Evolutionary conservation across 306 rosid genomes (phyloP).

Genomic region (Fagus crenata): DNA sequence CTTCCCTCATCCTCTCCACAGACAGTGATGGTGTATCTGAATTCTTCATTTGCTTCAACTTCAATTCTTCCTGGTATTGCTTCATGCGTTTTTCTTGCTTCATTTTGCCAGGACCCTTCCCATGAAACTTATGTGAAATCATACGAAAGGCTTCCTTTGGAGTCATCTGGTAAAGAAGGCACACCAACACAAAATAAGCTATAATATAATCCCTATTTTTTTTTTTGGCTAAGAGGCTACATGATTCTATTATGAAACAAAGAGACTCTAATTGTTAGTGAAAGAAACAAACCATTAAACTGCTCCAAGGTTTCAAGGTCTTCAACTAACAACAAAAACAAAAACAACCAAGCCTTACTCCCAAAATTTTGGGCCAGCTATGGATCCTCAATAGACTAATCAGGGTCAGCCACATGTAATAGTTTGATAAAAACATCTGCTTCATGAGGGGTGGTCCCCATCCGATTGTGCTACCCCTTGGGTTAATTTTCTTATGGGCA

Average conservation of each 20-base stretch:
- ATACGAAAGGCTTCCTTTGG: constrained; percentile 86
- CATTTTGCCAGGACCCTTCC: constrained; percentile 96
- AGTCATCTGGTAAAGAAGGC: constrained; percentile 63
- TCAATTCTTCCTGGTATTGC: constrained; percentile 81
- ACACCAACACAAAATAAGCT: neutral
- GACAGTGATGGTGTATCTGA: constrained; percentile 84
- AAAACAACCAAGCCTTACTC: too few species aligned
- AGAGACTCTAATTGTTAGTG: neutral
- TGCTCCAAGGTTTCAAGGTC: neutral
- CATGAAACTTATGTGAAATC: constrained; percentile 86
- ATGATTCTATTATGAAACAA: constrained; percentile 4
- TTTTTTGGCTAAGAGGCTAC: neutral
- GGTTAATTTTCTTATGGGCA: neutral
- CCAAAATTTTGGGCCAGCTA: too few species aligned
- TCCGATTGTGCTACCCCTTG: too few species aligned
- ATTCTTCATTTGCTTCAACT: constrained; percentile 91
- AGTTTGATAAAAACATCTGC: too few species aligned
- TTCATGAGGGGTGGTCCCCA: too few species aligned
- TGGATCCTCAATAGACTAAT: neutral
- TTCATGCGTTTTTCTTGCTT: constrained; percentile 94
- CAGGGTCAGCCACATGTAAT: too few species aligned
- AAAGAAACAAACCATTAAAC: neutral
- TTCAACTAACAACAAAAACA: neutral
- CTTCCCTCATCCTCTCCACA: constrained; percentile 93
- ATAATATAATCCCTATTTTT: neutral